These are phyloP conservation scores for Aspergillus sclerotialis DNA, from an alignment of 2,329 filamentous ascomycete species.

Conservation along the genomic window DNA sequence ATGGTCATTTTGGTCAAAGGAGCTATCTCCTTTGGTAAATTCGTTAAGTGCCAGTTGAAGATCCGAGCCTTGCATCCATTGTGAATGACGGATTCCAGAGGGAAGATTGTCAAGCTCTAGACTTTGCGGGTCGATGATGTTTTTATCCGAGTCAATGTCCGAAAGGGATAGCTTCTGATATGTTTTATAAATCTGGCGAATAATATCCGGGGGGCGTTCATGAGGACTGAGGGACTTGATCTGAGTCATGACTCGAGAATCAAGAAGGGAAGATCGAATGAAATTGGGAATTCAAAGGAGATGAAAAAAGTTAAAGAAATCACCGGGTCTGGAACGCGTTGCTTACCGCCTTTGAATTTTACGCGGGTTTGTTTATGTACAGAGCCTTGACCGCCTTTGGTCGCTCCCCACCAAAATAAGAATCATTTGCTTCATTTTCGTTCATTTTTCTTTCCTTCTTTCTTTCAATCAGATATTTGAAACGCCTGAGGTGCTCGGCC, in stretches of 20 bases:
- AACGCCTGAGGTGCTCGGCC: no score
- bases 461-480: no score
- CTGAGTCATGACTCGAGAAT: slow-evolving; percentile 20
- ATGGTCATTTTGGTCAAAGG: slow-evolving; percentile 7
- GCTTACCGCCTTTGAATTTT: slow-evolving; percentile 26
- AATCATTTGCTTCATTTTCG: slow-evolving; percentile 9
- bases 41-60: slow-evolving; percentile 25
- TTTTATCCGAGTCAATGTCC: slow-evolving; percentile 46
- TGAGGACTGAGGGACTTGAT: slow-evolving; percentile 59
- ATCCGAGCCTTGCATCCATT: slow-evolving; percentile 21
- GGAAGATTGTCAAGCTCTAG: slow-evolving; percentile 28
- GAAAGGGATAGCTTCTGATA: slow-evolving; percentile 56
- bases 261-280: slow-evolving; percentile 2
- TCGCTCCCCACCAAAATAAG: slow-evolving; percentile 22
- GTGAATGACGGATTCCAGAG: slow-evolving; percentile 17
- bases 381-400: slow-evolving; percentile 38
- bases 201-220: slow-evolving; percentile 63
- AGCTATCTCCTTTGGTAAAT: slow-evolving; percentile 16
- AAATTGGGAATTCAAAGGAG: no score
- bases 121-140: slow-evolving; percentile 50
- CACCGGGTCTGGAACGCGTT: slow-evolving; percentile 13
- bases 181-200: slow-evolving; percentile 68
- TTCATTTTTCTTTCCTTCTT: background rate
- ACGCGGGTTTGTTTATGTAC: slow-evolving; percentile 32
- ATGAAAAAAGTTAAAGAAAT: slow-evolving; percentile 2